Base-by-base conservation (phyloP, 768 basidiomycete genomes). In the Lepiota brunneoincarnata region DNA sequence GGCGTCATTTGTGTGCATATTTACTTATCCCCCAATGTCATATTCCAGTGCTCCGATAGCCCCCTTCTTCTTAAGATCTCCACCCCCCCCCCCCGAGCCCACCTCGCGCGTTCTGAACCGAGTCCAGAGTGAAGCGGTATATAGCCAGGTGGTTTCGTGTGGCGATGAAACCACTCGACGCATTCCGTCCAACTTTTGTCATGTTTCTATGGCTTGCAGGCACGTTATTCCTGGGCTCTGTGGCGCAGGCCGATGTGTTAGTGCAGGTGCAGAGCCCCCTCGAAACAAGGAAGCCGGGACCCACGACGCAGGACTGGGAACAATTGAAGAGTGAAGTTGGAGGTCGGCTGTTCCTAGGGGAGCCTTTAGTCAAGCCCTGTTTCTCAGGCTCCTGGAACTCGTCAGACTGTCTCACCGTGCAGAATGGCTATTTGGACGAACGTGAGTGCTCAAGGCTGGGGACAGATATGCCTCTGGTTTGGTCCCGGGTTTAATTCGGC, bases 321-420 rank as follows among this genome's bases (percentile, higher is more conserved):
- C 15, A 15, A 5, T 26, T 66, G 17, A 31, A 37, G 2, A 15
- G 46, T 5, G 43, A 44, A 2, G 62, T 66, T 35, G 59, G 41
- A 12, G 65, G 61, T 21, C 43, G 61, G 11, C 39, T 64, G 9
- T 51, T 51, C 11, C 36, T 18, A 17, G 46, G 52, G 1, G 36
- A 35, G 6, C 65, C 65, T 0, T 64, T 64, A 26, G 56, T 63
- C 11, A 42, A 58, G 39, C 59, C 65, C 1, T 66, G 65, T 49
- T 66, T 59, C 49, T 37, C 50, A 36, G 36, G 55, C 21, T 11
- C 44, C 9, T 61, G 49, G 35, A 46, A 58, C 34, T 62, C 61
- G 2, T 35, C 60, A 4, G 58, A 44, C 18, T 64, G 63, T 41
- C 15, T 36, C 1, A 18, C 39, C 11, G 37, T 62, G 6, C 49